Percentiles rank a stretch among this genome's conserved stretches.
phyloP scores from a whole-genome alignment of 176 grass and related monocot genomes.

The Elaeis guineensis region DNA sequence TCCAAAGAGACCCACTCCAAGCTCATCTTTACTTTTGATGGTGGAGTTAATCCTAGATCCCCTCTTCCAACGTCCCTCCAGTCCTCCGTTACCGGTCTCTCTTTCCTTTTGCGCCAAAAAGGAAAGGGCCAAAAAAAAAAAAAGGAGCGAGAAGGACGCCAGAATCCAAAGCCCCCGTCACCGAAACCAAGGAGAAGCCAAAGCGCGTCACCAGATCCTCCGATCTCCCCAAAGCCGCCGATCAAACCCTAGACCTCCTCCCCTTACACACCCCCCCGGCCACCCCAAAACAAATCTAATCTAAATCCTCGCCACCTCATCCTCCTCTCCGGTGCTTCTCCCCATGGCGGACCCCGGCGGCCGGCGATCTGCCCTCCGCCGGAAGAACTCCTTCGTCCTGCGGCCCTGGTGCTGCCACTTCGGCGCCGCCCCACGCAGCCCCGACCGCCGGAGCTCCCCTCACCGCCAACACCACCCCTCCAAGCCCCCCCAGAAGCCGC shows the following conservation, averaged over 20 bases:
- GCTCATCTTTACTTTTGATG: no score
- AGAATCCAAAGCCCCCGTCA: no score
- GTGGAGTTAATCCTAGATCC: no score
- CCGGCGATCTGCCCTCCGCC: slow-evolving; percentile 15
- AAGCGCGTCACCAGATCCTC: no score
- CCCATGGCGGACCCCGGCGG: slow-evolving; percentile 28
- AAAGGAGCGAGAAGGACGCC: no score
- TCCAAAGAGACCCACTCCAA: no score
- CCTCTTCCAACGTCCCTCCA: no score
- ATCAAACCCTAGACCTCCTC: slow-evolving; percentile 8
- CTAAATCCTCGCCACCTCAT: background rate
- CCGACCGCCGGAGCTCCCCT: slow-evolving; percentile 27
- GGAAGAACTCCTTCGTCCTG: slow-evolving; percentile 21
- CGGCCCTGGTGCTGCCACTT: slow-evolving; percentile 76
- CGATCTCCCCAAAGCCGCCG: background rate
- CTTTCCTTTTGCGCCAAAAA: no score
- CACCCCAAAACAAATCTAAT: slow-evolving; percentile 3
- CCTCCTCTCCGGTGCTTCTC: background rate
- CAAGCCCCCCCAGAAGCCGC: slow-evolving; percentile 51
- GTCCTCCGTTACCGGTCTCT: no score
- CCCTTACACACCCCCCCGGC: background rate
- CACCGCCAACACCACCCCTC: background rate
- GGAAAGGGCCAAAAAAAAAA: no score
- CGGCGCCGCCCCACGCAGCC: slow-evolving; percentile 36
- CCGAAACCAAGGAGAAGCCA: no score